Base-by-base conservation (phyloP, 2,329 filamentous ascomycete genomes). In the Aspergillus sp. region DNA sequence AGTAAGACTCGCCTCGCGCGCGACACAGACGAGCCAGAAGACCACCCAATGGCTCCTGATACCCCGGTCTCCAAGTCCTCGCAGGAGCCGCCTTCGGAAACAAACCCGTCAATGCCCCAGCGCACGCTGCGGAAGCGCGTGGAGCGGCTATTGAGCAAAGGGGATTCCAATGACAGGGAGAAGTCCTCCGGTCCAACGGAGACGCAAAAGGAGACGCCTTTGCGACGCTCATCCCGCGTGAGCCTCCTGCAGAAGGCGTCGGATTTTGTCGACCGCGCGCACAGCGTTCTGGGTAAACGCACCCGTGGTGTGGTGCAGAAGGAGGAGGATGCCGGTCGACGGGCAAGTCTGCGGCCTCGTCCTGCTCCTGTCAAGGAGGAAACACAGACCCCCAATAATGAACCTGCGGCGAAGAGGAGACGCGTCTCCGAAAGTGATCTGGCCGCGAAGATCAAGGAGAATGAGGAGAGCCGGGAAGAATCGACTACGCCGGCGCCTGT, bases 201-300 rank as follows among this genome's bases (percentile, higher is more conserved):
- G 44, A 48, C 45, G 16, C 60, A 64, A 42, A 63, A 62, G 43
- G 57, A 63, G 46, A 62, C 60, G n/a, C 66, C 70, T 14, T 53
- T 56, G 47, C 72, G 70, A 47, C 71, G 65, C 45, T 81, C 79
- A 29, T 71, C 71, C 45, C 74, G 78, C 43, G 64, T 77, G 50
- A 72, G 69, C 52, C 34, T 75, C 49, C 14, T 79, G 68, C 62
- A 70, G 64, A 58, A 73, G 72, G 60, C 72, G 64, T 61, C 79
- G 73, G 63, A 76, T 68, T 11, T 72, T 76, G 43, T 77, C 71
- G 54, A 71, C 65, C 64, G 84, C 77, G 64, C 71, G 77, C 58
- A 61, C 44, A 80, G 79, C 46, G 76, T 79, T 20, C 68, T 88
- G 21, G 78, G 83, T 53, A 90, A 89, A 70, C 80, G 84, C 46